Base-by-base conservation (phyloP, 352 stramenopile genomes). In the Pythium sukuiense region DNA sequence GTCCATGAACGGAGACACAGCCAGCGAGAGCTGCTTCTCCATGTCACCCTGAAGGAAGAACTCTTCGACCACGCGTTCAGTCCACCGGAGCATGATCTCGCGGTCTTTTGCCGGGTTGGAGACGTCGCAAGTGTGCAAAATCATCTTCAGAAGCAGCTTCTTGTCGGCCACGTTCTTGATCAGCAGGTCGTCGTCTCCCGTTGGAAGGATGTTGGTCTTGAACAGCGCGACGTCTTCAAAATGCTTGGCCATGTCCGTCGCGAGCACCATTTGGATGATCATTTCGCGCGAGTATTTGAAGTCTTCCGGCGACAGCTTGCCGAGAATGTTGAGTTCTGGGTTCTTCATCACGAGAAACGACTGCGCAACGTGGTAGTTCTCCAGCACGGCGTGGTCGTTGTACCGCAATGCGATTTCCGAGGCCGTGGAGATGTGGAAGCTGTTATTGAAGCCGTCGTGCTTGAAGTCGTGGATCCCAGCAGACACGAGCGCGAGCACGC, bases 21-120 rank as follows among this genome's bases (percentile, higher is more conserved):
- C 75, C 3, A 99, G 70, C 7, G 77, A 74, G 2, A 97, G 71
- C 55, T 91, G 76, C 65, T 98, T 98, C 71, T 99, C 97, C 72
- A 97, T 88, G 60, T 99, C 96, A 37, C 97, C 97, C 69, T 99
- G 96, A 20, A 88, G 61, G 66, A 98, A 99, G 67, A 99, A 99
- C 80, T 99, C 97, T 37, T 97, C 87, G 13, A 98, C 82, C 11
- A 98, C 91, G 24, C 93, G 87, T 58, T 98, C 87, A 0, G 92
- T 95, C 96, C 96, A 99, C 62, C 88, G 85, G 59, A 97, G 80
- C 77, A 96, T 94, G 20, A 93, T 80, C 55, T 87, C 72, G 30
- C 84, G 88, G 24, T 95, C 85, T 67, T 98, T 97, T 6, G 89
- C 81, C 37, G 90, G 93, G 65, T 99, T 98, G 5, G 92, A 98